phyloP scores from a whole-genome alignment of 2,329 filamentous ascomycete genomes.

The Pseudovirgaria hyperparasitica region DNA sequence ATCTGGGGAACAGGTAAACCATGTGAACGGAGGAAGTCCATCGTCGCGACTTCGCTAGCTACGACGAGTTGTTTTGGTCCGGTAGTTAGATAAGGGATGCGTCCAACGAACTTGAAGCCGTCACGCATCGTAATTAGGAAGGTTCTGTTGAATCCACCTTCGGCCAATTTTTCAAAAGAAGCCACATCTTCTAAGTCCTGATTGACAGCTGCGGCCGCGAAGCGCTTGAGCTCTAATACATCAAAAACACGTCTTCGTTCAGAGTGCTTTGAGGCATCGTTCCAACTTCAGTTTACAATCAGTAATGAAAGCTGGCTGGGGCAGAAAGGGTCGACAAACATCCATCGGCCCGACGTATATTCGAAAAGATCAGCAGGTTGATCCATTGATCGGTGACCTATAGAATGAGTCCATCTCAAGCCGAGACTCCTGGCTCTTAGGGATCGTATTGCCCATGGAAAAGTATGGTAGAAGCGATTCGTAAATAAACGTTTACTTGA shows the following conservation, averaged over 20 bases:
- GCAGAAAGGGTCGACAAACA: conserved; percentile 8
- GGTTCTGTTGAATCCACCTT: conserved; percentile 15
- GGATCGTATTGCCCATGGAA: too few relatives aligned
- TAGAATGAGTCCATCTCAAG: too few relatives aligned
- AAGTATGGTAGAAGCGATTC: too few relatives aligned
- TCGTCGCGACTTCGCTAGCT: conserved; percentile 27
- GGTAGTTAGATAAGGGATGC: conserved; percentile 13
- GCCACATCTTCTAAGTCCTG: conserved; percentile 10
- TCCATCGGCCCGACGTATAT: conserved; percentile 16
- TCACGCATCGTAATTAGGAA: conserved; percentile 14
- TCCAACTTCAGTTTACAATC: conserved; percentile 10
- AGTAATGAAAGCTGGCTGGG: conserved; percentile 5
- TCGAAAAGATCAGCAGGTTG: conserved; percentile 10
- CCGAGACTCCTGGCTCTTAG: too few relatives aligned
- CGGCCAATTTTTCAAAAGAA: conserved; percentile 13
- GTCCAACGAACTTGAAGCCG: conserved; percentile 13
- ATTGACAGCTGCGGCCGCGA: conserved; percentile 15
- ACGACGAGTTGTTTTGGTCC: conserved; percentile 14
- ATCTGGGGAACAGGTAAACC: conserved; percentile 24
- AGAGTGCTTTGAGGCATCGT: conserved; percentile 10
- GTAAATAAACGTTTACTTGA: too few relatives aligned
- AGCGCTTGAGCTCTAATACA: conserved; percentile 11
- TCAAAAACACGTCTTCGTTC: conserved; percentile 12
- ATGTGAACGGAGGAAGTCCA: conserved; percentile 19
- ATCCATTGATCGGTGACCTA: too few relatives aligned